Base-by-base conservation (phyloP, 1,284 basidiomycete genomes). In the Irpex rosettiformis region DNA sequence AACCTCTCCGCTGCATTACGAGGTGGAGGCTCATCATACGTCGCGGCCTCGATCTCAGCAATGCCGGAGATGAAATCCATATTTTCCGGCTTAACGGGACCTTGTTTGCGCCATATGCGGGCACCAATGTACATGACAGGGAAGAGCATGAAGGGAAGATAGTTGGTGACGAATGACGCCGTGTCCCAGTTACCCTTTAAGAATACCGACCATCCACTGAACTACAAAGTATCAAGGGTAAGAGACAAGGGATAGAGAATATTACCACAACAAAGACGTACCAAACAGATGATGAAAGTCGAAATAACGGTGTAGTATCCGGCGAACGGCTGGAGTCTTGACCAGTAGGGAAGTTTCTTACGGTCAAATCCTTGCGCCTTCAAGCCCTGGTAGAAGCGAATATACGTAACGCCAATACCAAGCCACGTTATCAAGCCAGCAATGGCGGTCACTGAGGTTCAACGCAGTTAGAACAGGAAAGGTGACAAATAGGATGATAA, bases 361-460 rank as follows among this genome's bases (percentile, higher is more conserved):
- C 93, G 79, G 61, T 88, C 79, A 61, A 85, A 80, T 25, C 90
- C 89, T 69, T 96, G 93, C 2, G 73, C 84, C 69, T 88, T 86
- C 72, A 89, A 70, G 53, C 92, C 94, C 11, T 76, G 71, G 72
- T 93, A 80, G 78, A 96, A 96, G 54, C 90, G 85, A 60, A 94
- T 71, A 72, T 94, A 94, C 21, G 89, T 91, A 58, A 94, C 64
- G 54, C 77, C 79, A 68, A 95, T 95, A 63, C 87, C 90, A 67
- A 90, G 88, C 94, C 93, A 96, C 1, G 91, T 90, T 79, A 93
- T 81, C 60, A 89, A 70, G 49, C 87, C 88, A 16, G 80, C 81
- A 24, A 84, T 69, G 30, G 82, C 62, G 1, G 69, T 67, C 65
- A 93, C 43, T 45, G 43, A 18, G 43, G n/a, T n/a, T n/a, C n/a